Conservation (phyloP, 75 land plant species). For the Azolla pinnata region DNA sequence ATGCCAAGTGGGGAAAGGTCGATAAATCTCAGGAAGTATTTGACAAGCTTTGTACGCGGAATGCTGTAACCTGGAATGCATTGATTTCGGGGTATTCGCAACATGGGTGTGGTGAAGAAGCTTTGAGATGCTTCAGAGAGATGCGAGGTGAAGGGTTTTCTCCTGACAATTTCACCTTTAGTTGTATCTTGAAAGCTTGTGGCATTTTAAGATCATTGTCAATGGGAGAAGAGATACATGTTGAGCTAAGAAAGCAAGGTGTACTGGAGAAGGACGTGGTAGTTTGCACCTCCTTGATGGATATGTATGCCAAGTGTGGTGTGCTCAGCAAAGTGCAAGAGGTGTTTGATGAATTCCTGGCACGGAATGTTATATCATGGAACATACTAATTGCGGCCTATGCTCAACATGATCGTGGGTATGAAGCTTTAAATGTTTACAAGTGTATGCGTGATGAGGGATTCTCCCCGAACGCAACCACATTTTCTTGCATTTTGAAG, state of each 20-base stretch:
- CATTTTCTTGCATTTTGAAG: slow-evolving; percentile 1
- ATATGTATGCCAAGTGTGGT: slow-evolving; percentile 17
- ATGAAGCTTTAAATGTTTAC: slow-evolving; percentile 6
- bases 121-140: slow-evolving; percentile 16
- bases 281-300: slow-evolving; percentile 1
- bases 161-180: slow-evolving; percentile 22
- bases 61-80: slow-evolving; percentile 26
- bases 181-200: slow-evolving; percentile 33
- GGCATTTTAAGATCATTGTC: slow-evolving; percentile 31
- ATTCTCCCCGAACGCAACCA: not conserved
- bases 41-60: slow-evolving; percentile 11
- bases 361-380: slow-evolving; percentile 6
- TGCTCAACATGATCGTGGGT: slow-evolving; percentile 4
- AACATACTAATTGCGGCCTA: slow-evolving; percentile 8
- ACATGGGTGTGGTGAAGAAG: slow-evolving; percentile 30
- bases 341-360: slow-evolving; percentile 1
- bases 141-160: slow-evolving; percentile 20
- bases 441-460: slow-evolving; percentile 3
- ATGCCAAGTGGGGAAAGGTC: slow-evolving; percentile 32
- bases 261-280: not conserved
- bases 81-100: slow-evolving; percentile 37
- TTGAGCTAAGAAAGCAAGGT: not conserved
- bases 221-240: slow-evolving; percentile 11
- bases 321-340: not conserved
- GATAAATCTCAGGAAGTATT: slow-evolving; percentile 19